These are phyloP conservation scores for Clausena lansium DNA, from an alignment of 345 rosid species.

Conservation along the genomic window DNA sequence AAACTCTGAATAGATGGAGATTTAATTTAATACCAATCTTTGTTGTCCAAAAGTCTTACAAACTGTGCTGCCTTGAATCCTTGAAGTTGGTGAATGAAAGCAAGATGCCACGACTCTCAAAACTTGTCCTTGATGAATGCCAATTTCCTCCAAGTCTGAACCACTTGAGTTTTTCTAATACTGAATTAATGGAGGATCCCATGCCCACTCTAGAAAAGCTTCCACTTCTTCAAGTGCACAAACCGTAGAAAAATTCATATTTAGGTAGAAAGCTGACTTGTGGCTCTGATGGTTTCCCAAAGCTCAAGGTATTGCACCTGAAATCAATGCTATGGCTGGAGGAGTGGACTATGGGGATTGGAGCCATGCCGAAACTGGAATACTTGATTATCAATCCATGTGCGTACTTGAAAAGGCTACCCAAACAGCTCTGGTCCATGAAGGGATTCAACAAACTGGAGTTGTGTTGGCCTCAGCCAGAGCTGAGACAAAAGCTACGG, in stretches of 20 bases:
- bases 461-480: not conserved
- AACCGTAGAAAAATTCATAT: not conserved
- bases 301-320: not conserved
- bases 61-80: not conserved
- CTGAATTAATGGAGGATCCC: not conserved
- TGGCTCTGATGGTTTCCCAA: not conserved
- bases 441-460: not conserved
- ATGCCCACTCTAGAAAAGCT: not conserved
- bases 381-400: not conserved
- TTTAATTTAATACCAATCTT: not conserved
- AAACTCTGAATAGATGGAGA: not conserved
- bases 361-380: not conserved
- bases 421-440: not conserved
- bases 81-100: not conserved
- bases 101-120: not conserved
- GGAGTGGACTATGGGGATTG: not conserved
- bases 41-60: not conserved
- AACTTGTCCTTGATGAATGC: not conserved
- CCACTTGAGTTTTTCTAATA: not conserved
- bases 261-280: not conserved
- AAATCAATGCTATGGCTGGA: slow-evolving; percentile 1
- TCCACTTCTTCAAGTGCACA: not conserved
- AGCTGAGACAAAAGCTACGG: not conserved
- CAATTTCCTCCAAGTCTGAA: not conserved
- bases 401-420: not conserved